A percentile compares a stretch with the other conserved stretches of the same genome.
phyloP scores from a whole-genome alignment of 2,329 filamentous ascomycete species.

The Penicillium griseofulvum region DNA sequence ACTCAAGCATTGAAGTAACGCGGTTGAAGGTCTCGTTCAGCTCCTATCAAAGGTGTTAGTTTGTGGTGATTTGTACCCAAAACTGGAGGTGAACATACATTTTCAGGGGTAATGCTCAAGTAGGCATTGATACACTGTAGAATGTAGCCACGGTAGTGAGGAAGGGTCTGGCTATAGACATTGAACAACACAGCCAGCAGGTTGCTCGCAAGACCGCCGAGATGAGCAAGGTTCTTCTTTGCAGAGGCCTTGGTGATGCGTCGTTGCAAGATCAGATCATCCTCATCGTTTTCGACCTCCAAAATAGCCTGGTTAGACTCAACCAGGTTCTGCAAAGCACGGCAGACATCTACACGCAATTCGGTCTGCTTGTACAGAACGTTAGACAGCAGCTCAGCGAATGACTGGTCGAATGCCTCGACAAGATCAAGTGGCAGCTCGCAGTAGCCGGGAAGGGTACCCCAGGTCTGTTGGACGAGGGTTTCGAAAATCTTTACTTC shows the following conservation, averaged over 20 bases:
- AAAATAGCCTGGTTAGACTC: conserved; percentile 86
- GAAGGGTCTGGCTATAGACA: conserved; percentile 93
- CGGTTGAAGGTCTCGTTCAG: conserved; percentile 84
- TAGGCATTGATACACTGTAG: conserved; percentile 93
- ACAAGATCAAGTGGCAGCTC: conserved; percentile 79
- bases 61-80: background rate
- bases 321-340: conserved; percentile 78
- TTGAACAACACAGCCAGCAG: conserved; percentile 97
- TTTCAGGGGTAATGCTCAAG: conserved; percentile 77
- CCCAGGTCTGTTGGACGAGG: conserved; percentile 93
- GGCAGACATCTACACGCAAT: conserved; percentile 81
- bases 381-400: conserved; percentile 88
- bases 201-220: conserved; percentile 78
- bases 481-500: conserved; percentile 98
- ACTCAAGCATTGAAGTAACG: conserved; percentile 79
- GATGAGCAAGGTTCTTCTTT: conserved; percentile 74
- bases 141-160: conserved; percentile 86
- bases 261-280: conserved; percentile 73
- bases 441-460: conserved; percentile 88
- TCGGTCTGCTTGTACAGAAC: conserved; percentile 90
- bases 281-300: conserved; percentile 64
- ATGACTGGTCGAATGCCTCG: conserved; percentile 76
- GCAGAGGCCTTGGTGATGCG: conserved; percentile 74
- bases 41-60: conserved; percentile 50
- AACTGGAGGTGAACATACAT: conserved; percentile 34